phyloP scores from a whole-genome alignment of 805 yeast genomes.

The Saturnispora sekii region DNA sequence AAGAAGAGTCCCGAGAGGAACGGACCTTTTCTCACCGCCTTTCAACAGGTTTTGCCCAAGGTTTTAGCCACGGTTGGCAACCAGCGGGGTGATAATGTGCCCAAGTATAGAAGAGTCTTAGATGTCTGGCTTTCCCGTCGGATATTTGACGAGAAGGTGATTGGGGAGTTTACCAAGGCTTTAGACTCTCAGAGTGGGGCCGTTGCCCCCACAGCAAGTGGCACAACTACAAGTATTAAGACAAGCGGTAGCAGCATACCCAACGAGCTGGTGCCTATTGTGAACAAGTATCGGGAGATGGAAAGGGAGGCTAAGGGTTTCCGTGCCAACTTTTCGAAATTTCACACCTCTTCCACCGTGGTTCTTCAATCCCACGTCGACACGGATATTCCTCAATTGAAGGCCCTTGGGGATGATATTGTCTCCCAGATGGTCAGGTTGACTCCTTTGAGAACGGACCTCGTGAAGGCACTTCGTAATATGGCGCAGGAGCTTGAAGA shows the following conservation, averaged over 20 bases:
- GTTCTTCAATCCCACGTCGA: slow-evolving; percentile 1
- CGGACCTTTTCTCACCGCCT: slow-evolving; percentile 48
- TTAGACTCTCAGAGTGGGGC: not conserved
- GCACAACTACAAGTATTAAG: not conserved
- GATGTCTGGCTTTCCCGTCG: slow-evolving; percentile 49
- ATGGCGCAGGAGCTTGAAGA: slow-evolving; percentile 24
- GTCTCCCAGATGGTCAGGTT: slow-evolving; percentile 12
- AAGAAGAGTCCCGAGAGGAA: slow-evolving; percentile 43
- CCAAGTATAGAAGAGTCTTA: slow-evolving; percentile 40
- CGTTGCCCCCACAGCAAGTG: not conserved
- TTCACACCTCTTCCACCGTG: slow-evolving; percentile 9
- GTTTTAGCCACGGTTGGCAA: slow-evolving; percentile 24
- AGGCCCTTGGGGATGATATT: slow-evolving; percentile 18
- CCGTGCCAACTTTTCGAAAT: slow-evolving; percentile 21
- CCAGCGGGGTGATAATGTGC: slow-evolving; percentile 13
- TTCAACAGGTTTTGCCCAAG: slow-evolving; percentile 38
- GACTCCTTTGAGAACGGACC: slow-evolving; percentile 15
- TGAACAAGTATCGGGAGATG: slow-evolving; percentile 5
- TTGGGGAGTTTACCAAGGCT: slow-evolving; percentile 11
- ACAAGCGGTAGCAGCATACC: slow-evolving; percentile 3
- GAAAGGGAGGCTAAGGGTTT: slow-evolving; percentile 3
- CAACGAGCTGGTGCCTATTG: slow-evolving; percentile 2
- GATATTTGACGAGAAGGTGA: slow-evolving; percentile 29
- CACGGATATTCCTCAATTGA: slow-evolving; percentile 1
- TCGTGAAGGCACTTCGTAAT: slow-evolving; percentile 20